A percentile compares a stretch with the other conserved stretches of the same genome.
Evolutionary conservation across 768 basidiomycete species (phyloP).

Genomic region (Holtermannia corniformis): DNA sequence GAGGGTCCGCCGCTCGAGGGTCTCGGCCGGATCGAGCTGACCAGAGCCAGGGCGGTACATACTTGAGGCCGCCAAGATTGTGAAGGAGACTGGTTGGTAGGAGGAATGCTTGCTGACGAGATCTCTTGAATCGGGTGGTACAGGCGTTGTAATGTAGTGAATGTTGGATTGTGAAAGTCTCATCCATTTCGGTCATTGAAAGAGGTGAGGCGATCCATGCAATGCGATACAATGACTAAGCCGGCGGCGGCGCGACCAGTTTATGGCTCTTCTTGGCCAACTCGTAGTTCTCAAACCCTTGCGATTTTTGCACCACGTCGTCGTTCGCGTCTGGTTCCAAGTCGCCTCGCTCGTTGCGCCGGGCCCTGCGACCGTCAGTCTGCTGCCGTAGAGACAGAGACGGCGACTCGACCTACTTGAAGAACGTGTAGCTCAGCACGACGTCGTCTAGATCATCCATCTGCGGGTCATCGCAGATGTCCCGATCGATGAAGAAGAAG

Average conservation of each 20-base stretch:
- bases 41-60: constrained; percentile 30
- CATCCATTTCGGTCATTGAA: too few relatives aligned
- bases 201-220: too few relatives aligned
- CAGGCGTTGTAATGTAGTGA: background rate
- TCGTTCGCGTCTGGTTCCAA: constrained; percentile 83
- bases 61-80: constrained; percentile 33
- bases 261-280: constrained; percentile 19
- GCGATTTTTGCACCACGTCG: constrained; percentile 64
- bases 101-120: background rate
- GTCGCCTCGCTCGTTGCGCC: constrained; percentile 73
- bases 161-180: background rate
- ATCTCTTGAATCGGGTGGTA: too few relatives aligned
- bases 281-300: constrained; percentile 50
- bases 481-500: constrained; percentile 97
- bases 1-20: constrained; percentile 38
- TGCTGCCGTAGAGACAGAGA: constrained; percentile 2
- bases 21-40: background rate
- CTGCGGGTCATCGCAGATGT: constrained; percentile 83
- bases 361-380: constrained; percentile 52
- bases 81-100: constrained; percentile 41
- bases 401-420: constrained; percentile 55
- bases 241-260: background rate
- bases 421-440: constrained; percentile 94
- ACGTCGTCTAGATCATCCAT: constrained; percentile 81
- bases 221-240: background rate